Evolutionary conservation across 2,329 filamentous ascomycete genomes (phyloP), one percentile per base, ranked within the genome.

Genomic region (Diaporthe vaccinii): DNA sequence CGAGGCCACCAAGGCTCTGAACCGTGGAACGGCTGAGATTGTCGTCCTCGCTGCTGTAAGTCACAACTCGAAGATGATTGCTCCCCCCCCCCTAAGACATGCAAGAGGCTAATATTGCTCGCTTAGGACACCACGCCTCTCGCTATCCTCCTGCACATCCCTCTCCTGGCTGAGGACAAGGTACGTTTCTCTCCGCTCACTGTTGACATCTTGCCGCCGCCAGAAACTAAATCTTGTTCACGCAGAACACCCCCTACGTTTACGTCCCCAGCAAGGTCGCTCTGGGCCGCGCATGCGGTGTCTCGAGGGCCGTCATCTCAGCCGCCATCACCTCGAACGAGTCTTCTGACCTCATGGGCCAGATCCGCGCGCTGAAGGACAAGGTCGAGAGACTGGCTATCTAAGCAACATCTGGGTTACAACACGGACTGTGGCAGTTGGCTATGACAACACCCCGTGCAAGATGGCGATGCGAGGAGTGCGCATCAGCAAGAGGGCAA

Each of bases 371-470:
- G 78, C 89, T 98, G 82, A 97, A 96, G 89, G 94, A 97, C 86
- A 97, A 98, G 92, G 94, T 98, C 74, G 96, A 98, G 90, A 91
- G 96, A 81, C 90, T 98, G 80, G 95, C 96, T 89, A 98, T 98
- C 87, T 98, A 93, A 91, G 79, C 53, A 72, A 72, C 17, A 53
- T 34, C 22, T 25, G 39, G 22, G 31, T 17, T n/a, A 10, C 20
- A 17, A 22, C 20, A 10, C 25, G 25, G 36, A 10, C 8, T 41
- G 14, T 28, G 51, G 10, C 41, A 25, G n/a, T 49, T 58, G 51
- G 49, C 31, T 58, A 36, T 55, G 28, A 41, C 14, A 25, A 28
- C 17, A 31, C n/a, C 15, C 28, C n/a, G 22, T 25, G 22, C 34
- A 28, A 9, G n/a, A 20, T 69, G 34, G 41, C 14, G n/a, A 4